A percentile compares a stretch with the other conserved stretches of the same genome.
Evolutionary conservation across 2,329 filamentous ascomycete genomes (phyloP).

Genomic region (Bipolaris sorokiniana): DNA sequence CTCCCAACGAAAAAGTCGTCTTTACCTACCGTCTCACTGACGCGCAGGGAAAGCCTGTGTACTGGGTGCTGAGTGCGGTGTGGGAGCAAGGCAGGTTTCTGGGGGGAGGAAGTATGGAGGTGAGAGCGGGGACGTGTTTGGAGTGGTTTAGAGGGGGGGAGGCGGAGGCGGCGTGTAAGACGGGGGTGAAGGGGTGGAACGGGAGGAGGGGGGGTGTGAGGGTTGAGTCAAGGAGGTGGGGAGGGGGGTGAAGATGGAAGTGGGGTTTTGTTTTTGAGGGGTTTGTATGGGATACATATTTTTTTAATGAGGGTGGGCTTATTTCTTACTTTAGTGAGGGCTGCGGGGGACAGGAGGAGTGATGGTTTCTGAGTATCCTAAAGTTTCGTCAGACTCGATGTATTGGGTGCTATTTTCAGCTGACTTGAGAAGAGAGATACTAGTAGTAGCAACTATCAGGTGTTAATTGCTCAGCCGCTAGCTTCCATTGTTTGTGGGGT

Average conservation of each 20-base stretch:
- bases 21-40: neutral
- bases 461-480: too few relatives aligned
- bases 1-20: neutral
- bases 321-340: too few relatives aligned
- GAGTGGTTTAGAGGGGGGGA: neutral
- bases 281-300: too few relatives aligned
- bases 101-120: neutral
- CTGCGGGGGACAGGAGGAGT: too few relatives aligned
- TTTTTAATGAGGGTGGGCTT: too few relatives aligned
- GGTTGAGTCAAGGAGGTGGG: slow-evolving; percentile 3
- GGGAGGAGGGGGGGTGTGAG: neutral
- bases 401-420: too few relatives aligned
- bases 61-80: neutral
- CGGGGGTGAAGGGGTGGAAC: neutral
- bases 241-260: neutral
- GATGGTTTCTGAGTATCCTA: too few relatives aligned
- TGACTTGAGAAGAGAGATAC: too few relatives aligned
- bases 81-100: neutral
- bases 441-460: too few relatives aligned
- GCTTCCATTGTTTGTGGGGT: too few relatives aligned
- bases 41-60: neutral
- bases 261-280: too few relatives aligned
- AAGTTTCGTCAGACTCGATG: too few relatives aligned
- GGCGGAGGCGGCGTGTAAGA: neutral
- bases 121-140: neutral